A percentile compares a stretch with the other conserved stretches of the same genome.
Conservation (phyloP, 257 asterid species). For the Solanum paucissectum region DNA sequence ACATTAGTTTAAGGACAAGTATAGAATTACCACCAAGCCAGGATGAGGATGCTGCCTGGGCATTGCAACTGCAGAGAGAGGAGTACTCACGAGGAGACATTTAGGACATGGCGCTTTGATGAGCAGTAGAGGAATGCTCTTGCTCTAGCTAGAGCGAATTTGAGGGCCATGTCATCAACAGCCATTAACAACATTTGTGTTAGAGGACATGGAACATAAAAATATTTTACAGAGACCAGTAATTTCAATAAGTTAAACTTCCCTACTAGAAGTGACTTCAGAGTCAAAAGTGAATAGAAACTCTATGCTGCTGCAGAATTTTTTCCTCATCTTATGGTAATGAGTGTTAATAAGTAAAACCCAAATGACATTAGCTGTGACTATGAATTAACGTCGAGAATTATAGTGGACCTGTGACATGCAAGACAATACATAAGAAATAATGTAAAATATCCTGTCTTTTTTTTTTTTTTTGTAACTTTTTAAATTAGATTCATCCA, state of each 20-base stretch:
- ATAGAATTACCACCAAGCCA: not conserved
- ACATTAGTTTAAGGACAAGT: not conserved
- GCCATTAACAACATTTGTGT: conserved; percentile 21
- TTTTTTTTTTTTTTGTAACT: too few species aligned
- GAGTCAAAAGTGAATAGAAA: not conserved
- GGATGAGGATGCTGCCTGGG: conserved; percentile 76
- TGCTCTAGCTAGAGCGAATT: conserved; percentile 55
- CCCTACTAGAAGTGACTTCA: not conserved
- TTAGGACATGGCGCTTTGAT: conserved; percentile 7
- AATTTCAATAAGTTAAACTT: not conserved
- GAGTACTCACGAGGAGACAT: conserved; percentile 40
- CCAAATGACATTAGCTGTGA: not conserved
- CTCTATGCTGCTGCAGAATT: not conserved
- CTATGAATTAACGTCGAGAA: not conserved
- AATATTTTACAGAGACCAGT: not conserved
- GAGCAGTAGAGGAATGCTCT: conserved; percentile 17
- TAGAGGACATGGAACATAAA: conserved; percentile 5
- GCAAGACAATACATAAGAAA: not conserved
- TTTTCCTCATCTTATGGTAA: not conserved
- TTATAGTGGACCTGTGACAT: not conserved
- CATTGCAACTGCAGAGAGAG: conserved; percentile 79
- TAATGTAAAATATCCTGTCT: not conserved
- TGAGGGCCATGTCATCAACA: conserved; percentile 86
- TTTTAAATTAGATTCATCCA: not conserved
- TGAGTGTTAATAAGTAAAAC: not conserved